Percentiles rank a stretch among this genome's conserved stretches.
Evolutionary conservation across 2,329 filamentous ascomycete species (phyloP).

Genomic region (Fusarium coffeatum): DNA sequence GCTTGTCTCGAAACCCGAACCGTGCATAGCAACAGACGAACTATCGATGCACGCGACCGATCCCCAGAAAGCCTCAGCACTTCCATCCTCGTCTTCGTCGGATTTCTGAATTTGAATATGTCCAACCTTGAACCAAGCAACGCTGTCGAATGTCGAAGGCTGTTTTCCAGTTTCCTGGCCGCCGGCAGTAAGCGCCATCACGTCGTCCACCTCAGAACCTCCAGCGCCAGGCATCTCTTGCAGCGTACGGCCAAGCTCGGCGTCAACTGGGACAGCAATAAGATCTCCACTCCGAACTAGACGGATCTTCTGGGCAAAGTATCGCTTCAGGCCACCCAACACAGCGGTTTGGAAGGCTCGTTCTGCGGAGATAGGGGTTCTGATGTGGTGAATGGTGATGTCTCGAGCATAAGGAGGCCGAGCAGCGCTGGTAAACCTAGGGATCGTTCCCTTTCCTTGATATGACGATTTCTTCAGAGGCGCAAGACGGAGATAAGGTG

Average conservation of each 20-base stretch:
- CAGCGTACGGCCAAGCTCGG: conserved; percentile 82
- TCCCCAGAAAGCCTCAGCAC: conserved; percentile 81
- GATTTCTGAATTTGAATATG: conserved; percentile 71
- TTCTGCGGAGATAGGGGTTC: conserved; percentile 89
- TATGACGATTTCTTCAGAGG: conserved; percentile 69
- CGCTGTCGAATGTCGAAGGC: conserved; percentile 62
- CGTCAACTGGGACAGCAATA: conserved; percentile 89
- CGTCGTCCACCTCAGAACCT: conserved; percentile 78
- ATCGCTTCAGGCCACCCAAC: conserved; percentile 85
- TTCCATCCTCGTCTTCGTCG: conserved; percentile 68
- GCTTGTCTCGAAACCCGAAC: conserved; percentile 87
- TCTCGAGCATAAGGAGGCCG: conserved; percentile 74
- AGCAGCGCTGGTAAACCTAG: conserved; percentile 66
- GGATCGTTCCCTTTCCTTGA: conserved; percentile 63
- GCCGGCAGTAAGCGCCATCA: conserved; percentile 63
- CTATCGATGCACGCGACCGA: conserved; percentile 88
- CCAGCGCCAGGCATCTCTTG: conserved; percentile 75
- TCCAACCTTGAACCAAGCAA: conserved; percentile 94
- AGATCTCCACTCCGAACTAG: conserved; percentile 89
- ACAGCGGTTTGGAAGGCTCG: conserved; percentile 85
- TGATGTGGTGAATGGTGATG: conserved; percentile 87
- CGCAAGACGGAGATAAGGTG: conserved; percentile 82
- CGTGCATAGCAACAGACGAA: conserved; percentile 86
- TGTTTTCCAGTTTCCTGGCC: conserved; percentile 45
- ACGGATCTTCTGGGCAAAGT: conserved; percentile 86